Conservation (phyloP, 192 early-diverging fungal genomes). For the Paraglomus brasilianum region DNA sequence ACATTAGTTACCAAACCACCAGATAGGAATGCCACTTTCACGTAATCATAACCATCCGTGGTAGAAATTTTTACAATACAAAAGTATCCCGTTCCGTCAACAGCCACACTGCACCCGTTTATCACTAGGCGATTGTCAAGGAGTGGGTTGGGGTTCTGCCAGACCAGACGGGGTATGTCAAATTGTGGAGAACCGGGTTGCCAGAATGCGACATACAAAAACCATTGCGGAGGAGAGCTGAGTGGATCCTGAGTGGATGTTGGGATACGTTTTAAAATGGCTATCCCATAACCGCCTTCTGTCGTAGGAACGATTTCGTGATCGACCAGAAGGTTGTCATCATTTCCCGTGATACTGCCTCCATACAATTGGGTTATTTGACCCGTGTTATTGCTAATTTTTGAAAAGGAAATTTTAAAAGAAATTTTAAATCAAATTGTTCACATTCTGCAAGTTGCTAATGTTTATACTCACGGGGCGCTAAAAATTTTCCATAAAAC, state of each 20-base stretch:
- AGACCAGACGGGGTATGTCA: neutral
- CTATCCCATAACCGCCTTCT: slow-evolving; percentile 1
- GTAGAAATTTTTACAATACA: neutral
- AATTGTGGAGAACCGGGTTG: too few species aligned
- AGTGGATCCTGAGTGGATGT: neutral
- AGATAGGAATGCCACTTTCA: slow-evolving; percentile 14
- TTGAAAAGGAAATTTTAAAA: too few species aligned
- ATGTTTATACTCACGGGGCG: too few species aligned
- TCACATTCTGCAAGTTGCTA: too few species aligned
- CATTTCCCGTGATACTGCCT: too few species aligned
- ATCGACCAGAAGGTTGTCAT: too few species aligned
- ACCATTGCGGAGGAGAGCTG: neutral
- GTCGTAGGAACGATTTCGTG: neutral
- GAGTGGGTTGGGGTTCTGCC: neutral
- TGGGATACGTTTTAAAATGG: neutral
- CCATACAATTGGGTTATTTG: too few species aligned
- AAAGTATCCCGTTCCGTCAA: neutral
- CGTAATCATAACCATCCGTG: neutral
- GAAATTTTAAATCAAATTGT: too few species aligned
- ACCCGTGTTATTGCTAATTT: too few species aligned
- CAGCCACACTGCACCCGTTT: neutral
- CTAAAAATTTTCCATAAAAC: too few species aligned
- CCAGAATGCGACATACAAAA: neutral
- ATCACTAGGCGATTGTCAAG: neutral
- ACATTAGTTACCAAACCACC: neutral